Conservation (phyloP, 2,329 filamentous ascomycete species). For the Colletotrichum eremochloae region DNA sequence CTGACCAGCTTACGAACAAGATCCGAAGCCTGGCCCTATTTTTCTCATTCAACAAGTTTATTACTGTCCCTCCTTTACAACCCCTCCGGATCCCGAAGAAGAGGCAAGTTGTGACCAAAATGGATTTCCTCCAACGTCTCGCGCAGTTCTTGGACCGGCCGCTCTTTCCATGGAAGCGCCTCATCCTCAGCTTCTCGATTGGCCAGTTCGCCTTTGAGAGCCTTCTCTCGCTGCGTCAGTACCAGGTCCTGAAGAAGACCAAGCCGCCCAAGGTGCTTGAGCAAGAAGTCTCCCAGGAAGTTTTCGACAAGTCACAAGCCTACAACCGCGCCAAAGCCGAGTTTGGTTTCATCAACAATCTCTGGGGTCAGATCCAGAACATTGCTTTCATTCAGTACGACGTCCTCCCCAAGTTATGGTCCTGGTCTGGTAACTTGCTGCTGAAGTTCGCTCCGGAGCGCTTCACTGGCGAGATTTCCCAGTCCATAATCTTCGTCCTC, state of each 20-base stretch:
- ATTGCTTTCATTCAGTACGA: constrained; percentile 91
- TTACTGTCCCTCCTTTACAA: constrained; percentile 39
- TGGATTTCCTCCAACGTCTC: constrained; percentile 68
- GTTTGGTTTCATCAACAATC: constrained; percentile 83
- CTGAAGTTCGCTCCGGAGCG: constrained; percentile 79
- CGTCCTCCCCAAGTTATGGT: constrained; percentile 91
- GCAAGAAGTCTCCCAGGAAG: constrained; percentile 88
- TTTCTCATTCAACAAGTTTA: constrained; percentile 33
- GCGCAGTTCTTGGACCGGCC: constrained; percentile 90
- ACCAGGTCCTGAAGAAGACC: constrained; percentile 83
- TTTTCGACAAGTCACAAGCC: constrained; percentile 95
- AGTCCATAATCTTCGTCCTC: constrained; percentile 93
- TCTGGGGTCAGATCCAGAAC: constrained; percentile 91
- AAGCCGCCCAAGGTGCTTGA: constrained; percentile 88
- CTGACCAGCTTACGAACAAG: constrained; percentile 15
- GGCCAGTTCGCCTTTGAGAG: constrained; percentile 93
- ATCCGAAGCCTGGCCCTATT: constrained; percentile 11
- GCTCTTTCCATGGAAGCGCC: constrained; percentile 95
- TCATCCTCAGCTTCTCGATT: constrained; percentile 94
- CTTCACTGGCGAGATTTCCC: constrained; percentile 92
- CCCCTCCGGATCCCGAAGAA: constrained; percentile 5
- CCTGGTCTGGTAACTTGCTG: constrained; percentile 80
- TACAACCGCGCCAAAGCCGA: constrained; percentile 97
- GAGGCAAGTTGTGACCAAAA: constrained; percentile 24
- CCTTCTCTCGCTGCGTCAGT: constrained; percentile 90